These are phyloP conservation scores for Plasmopara viticola DNA, from an alignment of 352 stramenopile species.

Conservation along the genomic window DNA sequence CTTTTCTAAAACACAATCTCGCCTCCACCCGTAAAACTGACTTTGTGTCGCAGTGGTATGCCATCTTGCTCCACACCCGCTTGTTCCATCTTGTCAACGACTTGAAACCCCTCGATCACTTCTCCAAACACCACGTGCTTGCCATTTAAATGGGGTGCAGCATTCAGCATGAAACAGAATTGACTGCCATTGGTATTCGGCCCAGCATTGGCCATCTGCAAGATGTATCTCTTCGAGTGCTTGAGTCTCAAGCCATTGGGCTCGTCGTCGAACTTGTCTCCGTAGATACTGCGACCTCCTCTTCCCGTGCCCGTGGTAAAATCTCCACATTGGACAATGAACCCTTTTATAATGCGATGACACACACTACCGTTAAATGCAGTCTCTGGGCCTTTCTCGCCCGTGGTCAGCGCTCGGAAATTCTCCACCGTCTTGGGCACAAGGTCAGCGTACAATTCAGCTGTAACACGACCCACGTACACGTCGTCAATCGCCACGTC, in stretches of 20 bases:
- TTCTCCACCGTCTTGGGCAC: slow-evolving; percentile 98
- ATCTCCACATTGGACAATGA: slow-evolving; percentile 98
- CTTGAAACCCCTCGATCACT: slow-evolving; percentile 73
- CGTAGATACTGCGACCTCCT: slow-evolving; percentile 97
- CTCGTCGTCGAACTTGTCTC: slow-evolving; percentile 96
- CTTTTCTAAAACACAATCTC: slow-evolving; percentile 43
- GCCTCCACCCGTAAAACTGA: slow-evolving; percentile 65
- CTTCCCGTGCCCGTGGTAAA: slow-evolving; percentile 90
- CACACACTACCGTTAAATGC: slow-evolving; percentile 97
- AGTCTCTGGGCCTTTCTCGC: slow-evolving; percentile 89
- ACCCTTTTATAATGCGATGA: slow-evolving; percentile 97
- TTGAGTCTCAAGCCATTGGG: slow-evolving; percentile 81
- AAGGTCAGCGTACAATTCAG: slow-evolving; percentile 90
- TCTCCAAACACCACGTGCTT: slow-evolving; percentile 85
- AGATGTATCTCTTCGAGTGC: slow-evolving; percentile 76
- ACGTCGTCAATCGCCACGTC: slow-evolving; percentile 76
- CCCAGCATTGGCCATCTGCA: slow-evolving; percentile 97
- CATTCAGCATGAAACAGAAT: slow-evolving; percentile 97
- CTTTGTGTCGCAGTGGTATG: slow-evolving; percentile 64
- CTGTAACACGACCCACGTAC: slow-evolving; percentile 62
- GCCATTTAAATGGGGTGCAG: slow-evolving; percentile 69
- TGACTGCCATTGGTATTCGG: slow-evolving; percentile 97
- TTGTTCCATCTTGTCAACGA: slow-evolving; percentile 79
- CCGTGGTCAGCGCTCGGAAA: slow-evolving; percentile 94
- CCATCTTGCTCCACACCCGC: slow-evolving; percentile 57